Evolutionary conservation across 2,329 filamentous ascomycete species (phyloP).

Genomic region (Talaromyces sp.): DNA sequence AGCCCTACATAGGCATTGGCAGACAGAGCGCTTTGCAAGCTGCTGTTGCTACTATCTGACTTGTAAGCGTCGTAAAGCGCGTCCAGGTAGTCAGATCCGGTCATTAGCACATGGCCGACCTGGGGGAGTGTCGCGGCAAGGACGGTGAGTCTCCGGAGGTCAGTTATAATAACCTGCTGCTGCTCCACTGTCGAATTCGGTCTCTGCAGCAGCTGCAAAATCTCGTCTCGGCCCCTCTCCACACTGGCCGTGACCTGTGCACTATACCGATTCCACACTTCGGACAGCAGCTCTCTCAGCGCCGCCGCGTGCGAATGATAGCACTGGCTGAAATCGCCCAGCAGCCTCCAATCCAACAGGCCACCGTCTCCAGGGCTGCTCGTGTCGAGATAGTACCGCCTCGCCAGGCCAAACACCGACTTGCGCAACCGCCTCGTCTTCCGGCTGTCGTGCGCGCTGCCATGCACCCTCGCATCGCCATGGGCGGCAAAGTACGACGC

Average conservation of each 20-base stretch:
- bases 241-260: conserved; percentile 29
- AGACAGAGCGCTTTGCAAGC: conserved; percentile 62
- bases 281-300: conserved; percentile 47
- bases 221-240: conserved; percentile 28
- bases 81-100: conserved; percentile 83
- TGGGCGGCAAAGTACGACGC: conserved; percentile 53
- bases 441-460: conserved; percentile 24
- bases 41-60: conserved; percentile 24
- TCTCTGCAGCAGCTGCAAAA: conserved; percentile 26
- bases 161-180: conserved; percentile 14
- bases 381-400: conserved; percentile 49
- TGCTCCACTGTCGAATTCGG: not conserved
- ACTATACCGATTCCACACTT: conserved; percentile 39
- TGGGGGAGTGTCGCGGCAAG: conserved; percentile 36
- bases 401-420: conserved; percentile 59
- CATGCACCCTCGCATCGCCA: conserved; percentile 24
- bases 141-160: conserved; percentile 34
- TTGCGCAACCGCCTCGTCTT: conserved; percentile 49
- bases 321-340: conserved; percentile 61
- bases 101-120: conserved; percentile 60
- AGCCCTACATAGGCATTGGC: conserved; percentile 72
- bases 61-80: conserved; percentile 50
- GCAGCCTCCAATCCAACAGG: conserved; percentile 60
- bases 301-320: conserved; percentile 61
- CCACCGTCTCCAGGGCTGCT: conserved; percentile 35